Evolutionary conservation across 164 flowering plant species (phyloP), one percentile per base, ranked within the genome.

Genomic region (Macadamia tetraphylla): DNA sequence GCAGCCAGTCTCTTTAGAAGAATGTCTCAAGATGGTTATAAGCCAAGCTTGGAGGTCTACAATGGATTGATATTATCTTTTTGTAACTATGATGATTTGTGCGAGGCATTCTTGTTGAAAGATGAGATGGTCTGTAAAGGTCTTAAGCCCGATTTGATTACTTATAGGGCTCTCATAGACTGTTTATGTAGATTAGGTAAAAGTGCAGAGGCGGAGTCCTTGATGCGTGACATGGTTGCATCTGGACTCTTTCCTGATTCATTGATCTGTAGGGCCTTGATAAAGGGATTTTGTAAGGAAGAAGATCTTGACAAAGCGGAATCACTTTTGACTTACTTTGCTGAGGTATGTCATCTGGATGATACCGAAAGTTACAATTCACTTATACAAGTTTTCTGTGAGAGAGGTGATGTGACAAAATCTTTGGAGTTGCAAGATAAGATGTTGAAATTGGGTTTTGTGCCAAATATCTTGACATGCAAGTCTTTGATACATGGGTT

Each of bases 201-300:
- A 76, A 69, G 70, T 31, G 53, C 1, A 10, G 91, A 90, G 64
- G 97, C 86, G 51, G 84, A 86, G 64, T 42, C 56, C 35, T 71
- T 89, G 73, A 71, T 88, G 84, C 71, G 70, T 65, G 90, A 92
- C 68, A 90, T 90, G 95, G 78, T 78, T 75, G 78, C 75, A 43
- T 81, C 67, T 46, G 82, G 86, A 35, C 6, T 87, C 55, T n/a
- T 48, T 8, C 92, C 93, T 30, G 87, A 86, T 81, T 65, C 67
- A 18, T 68, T 62, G 13, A 84, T 87, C 58, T 90, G 88, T 71
- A 76, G 80, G 64, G 84, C 82, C 40, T 78, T 91, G 79, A 67
- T 91, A 58, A 63, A 63, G 70, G 94, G 91, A 42, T 85, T 75
- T 71, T 85, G 96, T 74, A 70, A 64, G 48, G 81, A 80, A 70